Evolutionary conservation across 176 grass and related monocot species (phyloP).

Genomic region (Avena atlantica): DNA sequence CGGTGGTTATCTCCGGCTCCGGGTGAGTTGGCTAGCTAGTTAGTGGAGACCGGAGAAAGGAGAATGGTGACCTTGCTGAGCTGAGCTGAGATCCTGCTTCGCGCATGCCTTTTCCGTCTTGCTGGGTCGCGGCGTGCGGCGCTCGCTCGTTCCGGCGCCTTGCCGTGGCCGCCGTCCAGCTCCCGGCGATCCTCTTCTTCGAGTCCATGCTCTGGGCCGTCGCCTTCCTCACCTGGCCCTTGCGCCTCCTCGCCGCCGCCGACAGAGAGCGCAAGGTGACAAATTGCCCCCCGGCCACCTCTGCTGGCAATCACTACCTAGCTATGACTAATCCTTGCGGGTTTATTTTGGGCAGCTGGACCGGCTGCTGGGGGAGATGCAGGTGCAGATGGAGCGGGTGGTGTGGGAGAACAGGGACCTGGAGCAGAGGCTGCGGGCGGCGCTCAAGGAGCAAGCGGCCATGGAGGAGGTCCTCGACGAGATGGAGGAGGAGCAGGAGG

Average conservation of each 20-base stretch:
- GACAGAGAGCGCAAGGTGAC: slow-evolving; percentile 35
- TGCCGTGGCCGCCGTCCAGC: not conserved
- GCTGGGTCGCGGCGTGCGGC: not conserved
- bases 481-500: slow-evolving; percentile 63
- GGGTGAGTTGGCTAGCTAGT: not conserved
- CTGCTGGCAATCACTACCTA: too few species aligned
- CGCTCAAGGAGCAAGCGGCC: slow-evolving; percentile 30
- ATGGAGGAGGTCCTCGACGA: slow-evolving; percentile 53
- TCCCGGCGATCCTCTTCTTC: slow-evolving; percentile 40
- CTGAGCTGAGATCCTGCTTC: not conserved
- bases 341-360: slow-evolving; percentile 33
- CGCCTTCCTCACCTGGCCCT: slow-evolving; percentile 42
- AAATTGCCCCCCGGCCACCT: not conserved
- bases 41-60: not conserved
- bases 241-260: slow-evolving; percentile 48
- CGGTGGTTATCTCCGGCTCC: not conserved
- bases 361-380: slow-evolving; percentile 59
- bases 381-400: slow-evolving; percentile 61
- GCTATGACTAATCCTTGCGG: not conserved
- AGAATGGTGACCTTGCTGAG: not conserved
- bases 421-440: slow-evolving; percentile 44
- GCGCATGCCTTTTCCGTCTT: not conserved
- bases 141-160: not conserved
- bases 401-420: slow-evolving; percentile 54
- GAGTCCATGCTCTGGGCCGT: slow-evolving; percentile 46